Base-by-base conservation (phyloP, 1,139 yeast genomes). In the Magnusiomyces fungicola region DNA sequence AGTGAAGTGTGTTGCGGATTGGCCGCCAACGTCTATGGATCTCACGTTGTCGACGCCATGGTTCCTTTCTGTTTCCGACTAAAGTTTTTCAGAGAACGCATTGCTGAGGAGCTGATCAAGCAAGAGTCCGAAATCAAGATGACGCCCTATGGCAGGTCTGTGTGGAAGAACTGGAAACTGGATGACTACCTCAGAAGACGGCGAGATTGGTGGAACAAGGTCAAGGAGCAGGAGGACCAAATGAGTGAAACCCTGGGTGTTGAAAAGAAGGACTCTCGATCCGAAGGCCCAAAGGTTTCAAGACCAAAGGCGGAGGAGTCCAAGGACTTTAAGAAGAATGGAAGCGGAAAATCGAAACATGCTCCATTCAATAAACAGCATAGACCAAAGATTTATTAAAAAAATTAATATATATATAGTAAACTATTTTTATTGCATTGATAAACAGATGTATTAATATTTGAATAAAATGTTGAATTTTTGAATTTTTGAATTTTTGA, bases 161-260 rank as follows among this genome's bases (percentile, higher is more conserved):
- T 92, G 1, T 92, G 97, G 97, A 86, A 85, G 62, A 92, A 90
- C 65, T 92, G 97, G 97, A 69, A 77, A 30, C 77, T 89, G 82
- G 96, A 88, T 62, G 68, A 80, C 58, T 87, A 81, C 61, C 65
- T 72, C 12, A 76, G 96, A 63, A 82, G 82, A 66, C 80, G 83
- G 64, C 78, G 73, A 61, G 96, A 88, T 61, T 89, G 97, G 97
- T 86, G 84, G 68, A 71, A 75, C 43, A 60, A 78, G 34, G 78
- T 86, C 32, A 88, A 84, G 61, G 81, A 81, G 47, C 85, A 82
- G 60, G 95, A 86, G 62, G 72, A 72, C 49, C 53, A 46, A 36
- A 54, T 62, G 24, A 33, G 39, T 22, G 45, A 43, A 12, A 14
- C 12, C 5, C 22, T 43, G 27, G 45, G 45, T n/a, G n/a, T 43